Evolutionary conservation across 129 eudicot genomes (phyloP), one percentile per base, ranked within the genome.

Genomic region (Dittrichia graveolens): DNA sequence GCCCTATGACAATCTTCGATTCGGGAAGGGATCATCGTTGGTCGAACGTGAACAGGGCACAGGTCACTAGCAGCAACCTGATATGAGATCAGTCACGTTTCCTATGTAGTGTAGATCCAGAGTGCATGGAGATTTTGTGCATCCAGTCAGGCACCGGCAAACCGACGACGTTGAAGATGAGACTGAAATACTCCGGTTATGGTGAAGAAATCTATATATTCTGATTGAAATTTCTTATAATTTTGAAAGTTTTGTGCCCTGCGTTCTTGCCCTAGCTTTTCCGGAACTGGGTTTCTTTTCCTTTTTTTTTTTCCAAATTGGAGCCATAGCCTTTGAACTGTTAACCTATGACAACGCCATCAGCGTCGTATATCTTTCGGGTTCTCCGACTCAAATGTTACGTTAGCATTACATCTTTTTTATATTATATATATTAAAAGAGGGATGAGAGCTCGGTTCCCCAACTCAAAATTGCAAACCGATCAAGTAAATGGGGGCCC

Each of bases 211-310:
- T 19, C 9, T 14, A 16, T 49, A 11, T 61, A 62, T 24, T 24
- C 40, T 43, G 68, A 62, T 41, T 43, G 68, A 62, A 41, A 24
- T 24, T 0, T 62, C 35, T 62, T 41, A 4, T 15, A 41, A 62
- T 62, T 62, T 62, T 62, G 68, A 62, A 62, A 62, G 41, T 24
- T 41, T 1, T 44, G 68, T 40, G 68, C 68, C 68, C 68, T 62
- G 40, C 8, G 67, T 40, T 5, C 3, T 40, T 24, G 31, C 31
- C 31, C 31, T 16, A 42, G 2, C 4, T 38, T 38, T 61, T 61
- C 7, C 67, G n/a, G 48, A 61, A 61, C 13, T 61, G 12, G 68
- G 68, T 24, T 24, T 24, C 31, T 24, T 24, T 24, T 24, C 35
- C 35, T 41, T 39, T 59, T 40, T 62, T 48, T 7, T 62, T 15